phyloP scores from a whole-genome alignment of 2,329 filamentous ascomycete genomes.

The Diaporthe longicolla region DNA sequence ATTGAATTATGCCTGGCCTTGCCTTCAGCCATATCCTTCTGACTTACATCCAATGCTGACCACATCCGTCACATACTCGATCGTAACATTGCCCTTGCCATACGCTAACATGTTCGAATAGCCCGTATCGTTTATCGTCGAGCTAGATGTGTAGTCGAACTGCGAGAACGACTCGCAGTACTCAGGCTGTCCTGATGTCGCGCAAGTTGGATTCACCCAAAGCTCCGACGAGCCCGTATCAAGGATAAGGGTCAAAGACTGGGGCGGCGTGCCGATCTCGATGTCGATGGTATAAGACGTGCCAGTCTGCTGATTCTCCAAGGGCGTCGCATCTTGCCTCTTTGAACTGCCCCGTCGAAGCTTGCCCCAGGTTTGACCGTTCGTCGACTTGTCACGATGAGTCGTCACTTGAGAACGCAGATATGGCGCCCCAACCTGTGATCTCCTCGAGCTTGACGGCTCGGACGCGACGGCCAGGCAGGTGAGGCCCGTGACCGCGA shows the following conservation, averaged over 20 bases:
- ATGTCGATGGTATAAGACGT: conserved; percentile 50
- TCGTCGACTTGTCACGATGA: not conserved
- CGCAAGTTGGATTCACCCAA: conserved; percentile 68
- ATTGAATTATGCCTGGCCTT: not conserved
- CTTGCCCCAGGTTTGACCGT: not conserved
- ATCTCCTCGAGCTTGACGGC: not conserved
- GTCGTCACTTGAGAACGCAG: conserved; percentile 28
- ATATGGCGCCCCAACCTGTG: conserved; percentile 5
- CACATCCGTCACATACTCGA: conserved; percentile 62
- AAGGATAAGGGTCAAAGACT: conserved; percentile 62
- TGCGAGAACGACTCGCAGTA: conserved; percentile 59
- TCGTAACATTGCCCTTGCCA: conserved; percentile 56
- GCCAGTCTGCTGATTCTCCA: conserved; percentile 33
- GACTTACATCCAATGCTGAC: conserved; percentile 60
- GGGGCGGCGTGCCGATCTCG: conserved; percentile 63
- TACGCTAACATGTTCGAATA: conserved; percentile 56
- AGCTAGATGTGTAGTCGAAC: conserved; percentile 60
- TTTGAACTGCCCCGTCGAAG: not conserved
- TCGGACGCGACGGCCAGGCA: conserved; percentile 1
- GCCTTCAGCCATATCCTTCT: not conserved
- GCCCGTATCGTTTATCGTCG: conserved; percentile 55
- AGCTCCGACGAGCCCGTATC: conserved; percentile 70
- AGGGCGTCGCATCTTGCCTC: conserved; percentile 19
- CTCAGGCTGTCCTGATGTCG: conserved; percentile 50
- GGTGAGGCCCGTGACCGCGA: not conserved